Evolutionary conservation across 2,329 filamentous ascomycete genomes (phyloP).

Genomic region (Pleomassaria siparia): DNA sequence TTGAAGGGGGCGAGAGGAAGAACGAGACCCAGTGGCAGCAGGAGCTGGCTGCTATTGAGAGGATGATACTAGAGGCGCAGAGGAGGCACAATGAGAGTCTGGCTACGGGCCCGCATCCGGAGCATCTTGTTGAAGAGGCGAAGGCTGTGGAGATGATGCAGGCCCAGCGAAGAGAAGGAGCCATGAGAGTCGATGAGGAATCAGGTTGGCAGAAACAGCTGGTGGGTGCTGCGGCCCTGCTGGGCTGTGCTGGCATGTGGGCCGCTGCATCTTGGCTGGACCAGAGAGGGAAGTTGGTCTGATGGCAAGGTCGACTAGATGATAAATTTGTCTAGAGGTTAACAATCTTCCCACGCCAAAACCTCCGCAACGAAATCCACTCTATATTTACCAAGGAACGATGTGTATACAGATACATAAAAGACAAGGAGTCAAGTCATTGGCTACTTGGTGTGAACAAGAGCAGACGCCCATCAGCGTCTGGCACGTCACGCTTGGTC

Average conservation of each 20-base stretch:
- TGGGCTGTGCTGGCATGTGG: conserved; percentile 45
- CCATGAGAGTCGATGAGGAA: conserved; percentile 39
- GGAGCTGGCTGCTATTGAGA: conserved; percentile 73
- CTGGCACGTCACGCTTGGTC: background rate
- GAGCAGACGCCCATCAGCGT: background rate
- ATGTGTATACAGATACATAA: too few species aligned
- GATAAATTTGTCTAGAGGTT: too few species aligned
- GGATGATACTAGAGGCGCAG: conserved; percentile 58
- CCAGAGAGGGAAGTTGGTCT: conserved; percentile 6
- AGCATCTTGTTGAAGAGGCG: conserved; percentile 27
- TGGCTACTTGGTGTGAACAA: background rate
- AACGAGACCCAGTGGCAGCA: conserved; percentile 57
- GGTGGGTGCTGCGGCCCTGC: conserved; percentile 42
- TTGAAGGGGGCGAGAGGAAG: conserved; percentile 60
- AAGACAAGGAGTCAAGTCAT: too few species aligned
- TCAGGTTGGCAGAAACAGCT: conserved; percentile 44
- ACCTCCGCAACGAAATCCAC: too few species aligned
- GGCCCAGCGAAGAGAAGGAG: conserved; percentile 30
- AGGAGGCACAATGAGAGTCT: conserved; percentile 41
- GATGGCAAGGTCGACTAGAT: background rate
- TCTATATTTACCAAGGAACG: too few species aligned
- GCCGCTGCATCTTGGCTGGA: conserved; percentile 44
- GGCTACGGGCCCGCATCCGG: conserved; percentile 17
- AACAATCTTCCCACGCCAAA: too few species aligned
- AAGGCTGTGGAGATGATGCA: conserved; percentile 15